Percentiles rank a stretch among this genome's conserved stretches.
These are phyloP conservation scores for Bimuria novae-zelandiae DNA, from an alignment of 2,329 filamentous ascomycete genomes.

Conservation along the genomic window DNA sequence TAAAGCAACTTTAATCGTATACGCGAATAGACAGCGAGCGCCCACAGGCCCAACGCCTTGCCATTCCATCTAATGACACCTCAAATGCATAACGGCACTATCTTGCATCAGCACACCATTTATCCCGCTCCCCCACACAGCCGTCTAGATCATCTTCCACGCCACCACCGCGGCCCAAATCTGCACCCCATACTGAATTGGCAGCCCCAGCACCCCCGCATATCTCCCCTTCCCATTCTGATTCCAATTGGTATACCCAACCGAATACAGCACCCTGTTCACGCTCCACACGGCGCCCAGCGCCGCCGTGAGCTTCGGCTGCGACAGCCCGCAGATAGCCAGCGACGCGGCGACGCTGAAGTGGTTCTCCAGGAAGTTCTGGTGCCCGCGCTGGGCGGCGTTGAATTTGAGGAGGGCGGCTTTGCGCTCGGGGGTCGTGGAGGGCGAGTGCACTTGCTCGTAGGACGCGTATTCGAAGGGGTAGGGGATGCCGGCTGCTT, in stretches of 20 bases:
- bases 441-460: constrained; percentile 54
- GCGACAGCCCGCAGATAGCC: constrained; percentile 59
- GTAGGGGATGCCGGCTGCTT: constrained; percentile 59
- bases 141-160: constrained; percentile 32
- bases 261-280: constrained; percentile 54
- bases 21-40: too few relatives aligned
- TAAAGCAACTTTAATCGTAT: too few relatives aligned
- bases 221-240: constrained; percentile 52
- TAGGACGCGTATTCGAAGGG: constrained; percentile 63
- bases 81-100: too few relatives aligned
- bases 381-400: constrained; percentile 51
- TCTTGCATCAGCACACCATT: too few relatives aligned
- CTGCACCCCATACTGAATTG: constrained; percentile 38
- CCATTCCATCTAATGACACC: too few relatives aligned
- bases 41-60: too few relatives aligned
- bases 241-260: constrained; percentile 51
- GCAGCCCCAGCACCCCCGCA: constrained; percentile 40
- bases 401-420: constrained; percentile 54
- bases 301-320: constrained; percentile 53
- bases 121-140: neutral
- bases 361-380: constrained; percentile 65
- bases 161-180: constrained; percentile 32
- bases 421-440: constrained; percentile 39
- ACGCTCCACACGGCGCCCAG: constrained; percentile 58
- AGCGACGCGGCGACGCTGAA: constrained; percentile 57